phyloP scores from a whole-genome alignment of 1,139 yeast species.

The Sporopachydermia cereana region DNA sequence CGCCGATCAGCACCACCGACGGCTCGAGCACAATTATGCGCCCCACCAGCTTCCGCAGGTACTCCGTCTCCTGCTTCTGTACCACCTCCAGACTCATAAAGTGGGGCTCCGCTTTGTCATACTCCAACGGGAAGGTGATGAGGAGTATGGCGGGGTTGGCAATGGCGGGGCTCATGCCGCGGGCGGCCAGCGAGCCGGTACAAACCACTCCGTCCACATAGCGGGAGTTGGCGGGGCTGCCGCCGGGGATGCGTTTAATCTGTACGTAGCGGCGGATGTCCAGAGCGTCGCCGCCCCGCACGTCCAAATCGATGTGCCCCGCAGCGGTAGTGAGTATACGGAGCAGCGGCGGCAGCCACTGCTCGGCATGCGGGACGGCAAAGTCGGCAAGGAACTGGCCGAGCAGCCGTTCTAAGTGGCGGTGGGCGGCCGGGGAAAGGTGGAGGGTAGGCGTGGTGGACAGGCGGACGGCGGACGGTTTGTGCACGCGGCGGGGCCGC shows the following conservation, averaged over 20 bases:
- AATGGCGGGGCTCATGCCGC: slow-evolving; percentile 58
- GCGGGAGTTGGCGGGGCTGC: slow-evolving; percentile 41
- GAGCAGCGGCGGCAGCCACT: slow-evolving; percentile 41
- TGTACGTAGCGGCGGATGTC: slow-evolving; percentile 85
- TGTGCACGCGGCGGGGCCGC: slow-evolving; percentile 1
- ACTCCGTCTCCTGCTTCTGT: slow-evolving; percentile 81
- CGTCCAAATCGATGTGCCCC: slow-evolving; percentile 40
- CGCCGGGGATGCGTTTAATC: slow-evolving; percentile 75
- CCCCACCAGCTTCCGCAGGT: slow-evolving; percentile 68
- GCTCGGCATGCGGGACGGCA: slow-evolving; percentile 42
- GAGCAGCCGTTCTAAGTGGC: slow-evolving; percentile 34
- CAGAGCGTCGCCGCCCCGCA: slow-evolving; percentile 56
- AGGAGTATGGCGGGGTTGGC: slow-evolving; percentile 65
- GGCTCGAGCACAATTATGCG: slow-evolving; percentile 72
- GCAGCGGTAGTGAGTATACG: slow-evolving; percentile 33
- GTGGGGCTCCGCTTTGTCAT: slow-evolving; percentile 57
- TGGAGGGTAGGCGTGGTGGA: slow-evolving; percentile 10
- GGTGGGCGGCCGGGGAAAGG: slow-evolving; percentile 28
- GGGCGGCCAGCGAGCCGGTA: slow-evolving; percentile 76
- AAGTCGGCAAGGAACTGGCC: slow-evolving; percentile 63
- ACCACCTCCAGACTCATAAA: slow-evolving; percentile 78
- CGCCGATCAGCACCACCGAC: slow-evolving; percentile 68
- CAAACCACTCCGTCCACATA: slow-evolving; percentile 73
- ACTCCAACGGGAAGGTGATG: slow-evolving; percentile 84
- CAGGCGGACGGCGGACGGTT: background rate